Conservation (phyloP, 768 basidiomycete species). For the Agrocybe chaxingu region DNA sequence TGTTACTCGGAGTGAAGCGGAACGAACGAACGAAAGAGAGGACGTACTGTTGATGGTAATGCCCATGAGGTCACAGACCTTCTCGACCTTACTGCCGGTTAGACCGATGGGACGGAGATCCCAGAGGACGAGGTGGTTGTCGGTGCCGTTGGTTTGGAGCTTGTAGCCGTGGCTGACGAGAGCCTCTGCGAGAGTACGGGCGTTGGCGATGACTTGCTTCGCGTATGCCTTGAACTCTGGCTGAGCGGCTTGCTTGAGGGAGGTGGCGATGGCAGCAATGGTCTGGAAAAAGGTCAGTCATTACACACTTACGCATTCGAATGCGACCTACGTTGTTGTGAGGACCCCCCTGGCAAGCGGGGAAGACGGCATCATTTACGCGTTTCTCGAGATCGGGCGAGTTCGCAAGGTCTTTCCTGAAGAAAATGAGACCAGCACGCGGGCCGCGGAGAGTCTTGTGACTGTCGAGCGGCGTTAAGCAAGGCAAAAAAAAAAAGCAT, state of each 20-base stretch:
- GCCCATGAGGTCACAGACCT: constrained; percentile 93
- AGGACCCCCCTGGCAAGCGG: constrained; percentile 98
- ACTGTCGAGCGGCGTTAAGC: constrained; percentile 29
- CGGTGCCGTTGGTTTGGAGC: constrained; percentile 94
- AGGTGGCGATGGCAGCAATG: constrained; percentile 91
- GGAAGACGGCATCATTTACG: constrained; percentile 98
- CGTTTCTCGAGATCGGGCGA: constrained; percentile 90
- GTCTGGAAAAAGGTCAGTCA: constrained; percentile 44
- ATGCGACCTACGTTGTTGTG: constrained; percentile 82
- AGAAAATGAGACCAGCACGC: constrained; percentile 97
- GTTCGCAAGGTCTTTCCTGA: constrained; percentile 86
- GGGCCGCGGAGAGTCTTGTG: constrained; percentile 99
- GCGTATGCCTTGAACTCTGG: constrained; percentile 92
- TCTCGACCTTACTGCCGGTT: constrained; percentile 98
- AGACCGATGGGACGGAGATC: constrained; percentile 92
- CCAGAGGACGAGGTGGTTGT: constrained; percentile 98
- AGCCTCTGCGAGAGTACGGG: constrained; percentile 66
- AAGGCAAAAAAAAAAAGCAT: not conserved
- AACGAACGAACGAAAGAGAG: constrained; percentile 8
- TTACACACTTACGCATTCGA: not conserved
- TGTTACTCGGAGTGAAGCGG: not conserved
- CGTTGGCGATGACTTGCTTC: constrained; percentile 91
- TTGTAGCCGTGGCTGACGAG: constrained; percentile 85
- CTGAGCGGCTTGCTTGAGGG: constrained; percentile 86
- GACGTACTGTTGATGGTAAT: constrained; percentile 92